A percentile compares a stretch with the other conserved stretches of the same genome.
Evolutionary conservation across 1,139 yeast genomes (phyloP).

Genomic region (Yamadazyma diddensiae): DNA sequence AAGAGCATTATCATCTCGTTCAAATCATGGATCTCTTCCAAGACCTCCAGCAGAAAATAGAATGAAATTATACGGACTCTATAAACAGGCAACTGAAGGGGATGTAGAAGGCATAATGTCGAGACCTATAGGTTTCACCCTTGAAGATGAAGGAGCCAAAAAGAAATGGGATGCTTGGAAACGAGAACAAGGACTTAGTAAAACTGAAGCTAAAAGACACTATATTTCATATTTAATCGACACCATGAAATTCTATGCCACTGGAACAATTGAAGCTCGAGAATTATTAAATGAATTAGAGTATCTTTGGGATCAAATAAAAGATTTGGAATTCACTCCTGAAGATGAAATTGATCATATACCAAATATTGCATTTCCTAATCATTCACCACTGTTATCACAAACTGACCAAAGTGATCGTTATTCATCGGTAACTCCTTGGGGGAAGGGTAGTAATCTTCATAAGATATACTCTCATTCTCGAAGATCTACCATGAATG

Average conservation of each 20-base stretch:
- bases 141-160: conserved; percentile 65
- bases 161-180: conserved; percentile 90
- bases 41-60: conserved; percentile 78
- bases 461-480: conserved; percentile 47
- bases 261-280: conserved; percentile 65
- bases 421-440: conserved; percentile 37
- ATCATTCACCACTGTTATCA: conserved; percentile 39
- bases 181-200: conserved; percentile 64
- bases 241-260: conserved; percentile 70
- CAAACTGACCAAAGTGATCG: conserved; percentile 36
- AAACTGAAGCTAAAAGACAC: conserved; percentile 69
- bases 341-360: conserved; percentile 28
- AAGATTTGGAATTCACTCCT: conserved; percentile 42
- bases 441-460: conserved; percentile 24
- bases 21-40: conserved; percentile 68
- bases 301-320: conserved; percentile 72
- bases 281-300: conserved; percentile 67
- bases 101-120: conserved; percentile 68
- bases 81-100: conserved; percentile 89
- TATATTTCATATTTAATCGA: conserved; percentile 68
- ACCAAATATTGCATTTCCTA: conserved; percentile 28
- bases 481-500: conserved; percentile 38
- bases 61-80: conserved; percentile 71
- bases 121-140: conserved; percentile 58
- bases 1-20: conserved; percentile 65